Evolutionary conservation across 2,329 filamentous ascomycete species (phyloP), one percentile per base, ranked within the genome.

Genomic region (Macrophomina phaseolina): DNA sequence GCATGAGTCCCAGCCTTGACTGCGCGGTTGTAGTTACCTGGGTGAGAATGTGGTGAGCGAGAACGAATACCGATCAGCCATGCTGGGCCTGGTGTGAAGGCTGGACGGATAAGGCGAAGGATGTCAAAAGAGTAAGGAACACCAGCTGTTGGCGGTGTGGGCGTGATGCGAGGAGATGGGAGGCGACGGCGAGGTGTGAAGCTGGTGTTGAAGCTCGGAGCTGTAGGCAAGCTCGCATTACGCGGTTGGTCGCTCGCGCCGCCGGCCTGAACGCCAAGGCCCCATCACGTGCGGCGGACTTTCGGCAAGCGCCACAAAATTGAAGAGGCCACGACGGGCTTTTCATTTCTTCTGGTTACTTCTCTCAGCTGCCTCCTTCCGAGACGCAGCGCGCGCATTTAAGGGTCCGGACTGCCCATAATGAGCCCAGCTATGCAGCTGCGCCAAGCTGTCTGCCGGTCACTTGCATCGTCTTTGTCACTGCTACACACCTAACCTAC

Each of bases 1-100:
- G 84, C 80, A 76, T 69, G 66, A 48, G 69, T 76, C 75, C 71
- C 71, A 51, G 45, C 68, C 72, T 72, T 70, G 70, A 69, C 55
- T 70, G 48, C 45, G 14, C 45, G 67, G 48, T 69, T 74, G 70
- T 68, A 62, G 89, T 82, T 89, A 96, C 95, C 94, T 99, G 81
- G 95, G 95, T 77, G 95, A 98, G 90, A 99, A 99, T 71, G 95
- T 99, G 71, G 95, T 99, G 80, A 99, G 88, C 68, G 95, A 99
- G 89, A 99, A 99, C 66, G 94, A 97, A 83, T 99, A 99, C 85
- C 95, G 88, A 83, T 99, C 95, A 78, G 95, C 94, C 94, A 99
- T 99, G 79, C 72, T 84, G 76, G 70, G 40, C 38, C 30, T 23
- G 73, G 71, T 73, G 70, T 38, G 66, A 42, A 14, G 34, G 34